Evolutionary conservation across 306 rosid genomes (phyloP).

Genomic region (Cyamopsis tetragonoloba): DNA sequence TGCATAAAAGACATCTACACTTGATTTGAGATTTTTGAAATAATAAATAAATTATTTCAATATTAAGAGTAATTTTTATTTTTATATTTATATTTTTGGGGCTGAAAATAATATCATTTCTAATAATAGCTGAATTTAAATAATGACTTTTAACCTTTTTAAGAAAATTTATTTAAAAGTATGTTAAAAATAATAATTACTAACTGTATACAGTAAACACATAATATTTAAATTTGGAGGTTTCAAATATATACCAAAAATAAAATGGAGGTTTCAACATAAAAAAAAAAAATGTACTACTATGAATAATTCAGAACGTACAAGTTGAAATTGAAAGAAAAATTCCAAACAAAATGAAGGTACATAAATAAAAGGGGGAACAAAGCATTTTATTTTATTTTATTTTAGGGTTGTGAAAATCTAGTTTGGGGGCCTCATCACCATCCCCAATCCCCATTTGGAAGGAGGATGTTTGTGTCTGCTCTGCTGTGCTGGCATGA

Average conservation of each 20-base stretch:
- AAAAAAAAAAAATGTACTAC: neutral
- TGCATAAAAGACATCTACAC: neutral
- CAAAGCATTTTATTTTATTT: too few relatives aligned
- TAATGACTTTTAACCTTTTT: too few relatives aligned
- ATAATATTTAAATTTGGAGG: too few relatives aligned
- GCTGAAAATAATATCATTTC: neutral
- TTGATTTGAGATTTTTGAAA: neutral
- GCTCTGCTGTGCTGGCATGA: neutral
- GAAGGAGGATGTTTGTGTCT: constrained; percentile 23
- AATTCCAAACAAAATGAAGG: neutral
- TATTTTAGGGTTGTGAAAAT: too few relatives aligned
- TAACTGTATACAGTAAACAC: too few relatives aligned
- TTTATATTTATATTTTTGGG: neutral
- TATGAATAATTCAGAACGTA: neutral
- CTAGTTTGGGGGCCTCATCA: neutral
- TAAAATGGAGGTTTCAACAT: neutral
- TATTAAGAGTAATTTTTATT: neutral
- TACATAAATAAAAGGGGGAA: too few relatives aligned
- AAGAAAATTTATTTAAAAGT: too few relatives aligned
- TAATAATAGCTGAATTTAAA: too few relatives aligned
- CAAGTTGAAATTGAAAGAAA: constrained; percentile 3
- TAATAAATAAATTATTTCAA: neutral
- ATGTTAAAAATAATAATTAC: too few relatives aligned
- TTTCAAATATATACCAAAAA: too few relatives aligned
- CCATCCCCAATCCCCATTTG: constrained; percentile 22